Evolutionary conservation across 306 rosid species (phyloP).

Genomic region (Leucaena leucocephala): DNA sequence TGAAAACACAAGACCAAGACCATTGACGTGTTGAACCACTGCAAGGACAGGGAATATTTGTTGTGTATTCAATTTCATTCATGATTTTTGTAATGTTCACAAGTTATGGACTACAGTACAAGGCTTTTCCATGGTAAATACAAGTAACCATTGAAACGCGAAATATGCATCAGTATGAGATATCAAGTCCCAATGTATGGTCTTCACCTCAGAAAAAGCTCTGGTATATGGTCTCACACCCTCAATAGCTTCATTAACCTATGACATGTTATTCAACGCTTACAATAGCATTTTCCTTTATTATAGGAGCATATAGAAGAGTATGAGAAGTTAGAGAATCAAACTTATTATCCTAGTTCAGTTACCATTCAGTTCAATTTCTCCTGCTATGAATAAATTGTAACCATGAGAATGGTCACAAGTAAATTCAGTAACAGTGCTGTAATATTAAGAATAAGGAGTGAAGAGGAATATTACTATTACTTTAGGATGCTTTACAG

Average conservation of each 20-base stretch:
- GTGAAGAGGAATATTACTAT: slow-evolving; percentile 26
- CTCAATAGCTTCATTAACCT: background rate
- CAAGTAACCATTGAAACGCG: background rate
- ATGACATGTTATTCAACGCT: background rate
- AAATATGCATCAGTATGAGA: slow-evolving; percentile 24
- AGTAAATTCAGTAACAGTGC: slow-evolving; percentile 4
- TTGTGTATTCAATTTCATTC: slow-evolving; percentile 8
- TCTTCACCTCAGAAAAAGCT: background rate
- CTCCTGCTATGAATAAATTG: slow-evolving; percentile 9
- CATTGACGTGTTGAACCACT: background rate
- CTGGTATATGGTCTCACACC: background rate
- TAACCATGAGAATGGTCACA: background rate
- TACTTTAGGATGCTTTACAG: slow-evolving; percentile 22
- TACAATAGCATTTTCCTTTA: background rate
- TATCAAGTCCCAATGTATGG: slow-evolving; percentile 15
- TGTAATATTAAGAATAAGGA: slow-evolving; percentile 22
- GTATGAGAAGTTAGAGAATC: slow-evolving; percentile 4
- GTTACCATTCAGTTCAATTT: slow-evolving; percentile 17
- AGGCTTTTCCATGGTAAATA: slow-evolving; percentile 21
- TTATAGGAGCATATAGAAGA: background rate
- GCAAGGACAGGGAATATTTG: slow-evolving; percentile 15
- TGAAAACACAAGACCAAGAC: slow-evolving; percentile 17
- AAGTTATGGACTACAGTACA: background rate
- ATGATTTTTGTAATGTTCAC: slow-evolving; percentile 15
- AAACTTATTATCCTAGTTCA: slow-evolving; percentile 1